Evolutionary conservation across 2,329 filamentous ascomycete species (phyloP).

Genomic region (Trichoderma endophyticum): DNA sequence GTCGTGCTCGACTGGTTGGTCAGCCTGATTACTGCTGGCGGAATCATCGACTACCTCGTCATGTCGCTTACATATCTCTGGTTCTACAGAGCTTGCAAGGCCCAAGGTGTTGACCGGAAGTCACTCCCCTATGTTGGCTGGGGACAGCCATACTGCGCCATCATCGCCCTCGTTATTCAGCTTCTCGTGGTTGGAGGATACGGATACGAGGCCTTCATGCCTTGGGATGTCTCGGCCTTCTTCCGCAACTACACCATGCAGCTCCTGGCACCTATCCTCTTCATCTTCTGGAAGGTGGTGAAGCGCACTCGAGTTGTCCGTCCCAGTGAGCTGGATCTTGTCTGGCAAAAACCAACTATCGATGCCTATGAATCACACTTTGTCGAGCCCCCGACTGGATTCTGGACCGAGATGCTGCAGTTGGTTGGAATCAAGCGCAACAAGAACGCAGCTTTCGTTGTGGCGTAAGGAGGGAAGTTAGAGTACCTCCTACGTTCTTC

Average conservation of each 20-base stretch:
- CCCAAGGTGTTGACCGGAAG: constrained; percentile 50
- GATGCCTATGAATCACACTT: constrained; percentile 57
- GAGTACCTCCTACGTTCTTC: not conserved
- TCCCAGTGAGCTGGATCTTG: constrained; percentile 54
- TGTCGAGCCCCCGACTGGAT: constrained; percentile 45
- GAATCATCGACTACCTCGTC: constrained; percentile 61
- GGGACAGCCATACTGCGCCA: constrained; percentile 58
- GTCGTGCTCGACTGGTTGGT: constrained; percentile 53
- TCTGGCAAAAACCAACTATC: constrained; percentile 58
- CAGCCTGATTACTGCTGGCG: constrained; percentile 55
- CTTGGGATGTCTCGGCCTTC: constrained; percentile 48
- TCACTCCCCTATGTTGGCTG: constrained; percentile 55
- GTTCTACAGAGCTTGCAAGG: constrained; percentile 51
- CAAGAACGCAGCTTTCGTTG: not conserved
- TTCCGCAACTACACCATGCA: constrained; percentile 57
- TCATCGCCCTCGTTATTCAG: constrained; percentile 43
- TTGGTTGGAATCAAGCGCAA: constrained; percentile 39
- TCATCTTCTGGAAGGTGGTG: constrained; percentile 60
- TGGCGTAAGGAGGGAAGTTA: not conserved
- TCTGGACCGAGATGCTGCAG: constrained; percentile 54
- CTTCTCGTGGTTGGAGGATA: constrained; percentile 47
- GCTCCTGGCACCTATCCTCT: constrained; percentile 52
- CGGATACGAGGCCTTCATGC: constrained; percentile 52
- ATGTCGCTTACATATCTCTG: constrained; percentile 46
- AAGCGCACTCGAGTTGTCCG: constrained; percentile 55